A percentile compares a stretch with the other conserved stretches of the same genome.
These are phyloP conservation scores for Bombardia bombarda DNA, from an alignment of 495 filamentous ascomycete species.

Conservation along the genomic window DNA sequence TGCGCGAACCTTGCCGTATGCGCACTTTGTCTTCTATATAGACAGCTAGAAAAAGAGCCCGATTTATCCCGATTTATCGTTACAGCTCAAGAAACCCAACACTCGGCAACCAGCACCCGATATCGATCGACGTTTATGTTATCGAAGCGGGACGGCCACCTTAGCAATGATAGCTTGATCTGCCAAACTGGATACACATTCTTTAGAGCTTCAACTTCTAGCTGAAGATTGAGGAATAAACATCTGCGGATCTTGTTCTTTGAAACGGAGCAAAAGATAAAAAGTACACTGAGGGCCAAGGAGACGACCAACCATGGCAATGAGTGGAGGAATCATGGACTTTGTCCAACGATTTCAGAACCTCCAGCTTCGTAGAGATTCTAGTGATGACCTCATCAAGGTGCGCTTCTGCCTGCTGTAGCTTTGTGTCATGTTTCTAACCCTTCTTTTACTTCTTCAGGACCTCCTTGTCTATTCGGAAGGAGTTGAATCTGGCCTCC, in stretches of 20 bases:
- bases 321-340: conserved; percentile 22
- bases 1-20: no score
- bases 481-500: conserved; percentile 22
- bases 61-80: no score
- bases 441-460: conserved; percentile 19
- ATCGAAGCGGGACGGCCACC: no score
- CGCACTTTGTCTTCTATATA: no score
- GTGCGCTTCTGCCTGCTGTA: conserved; percentile 11
- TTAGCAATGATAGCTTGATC: no score
- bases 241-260: no score
- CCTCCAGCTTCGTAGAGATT: conserved; percentile 26
- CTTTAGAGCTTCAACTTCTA: not conserved
- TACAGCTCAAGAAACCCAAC: no score
- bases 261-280: not conserved
- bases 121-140: no score
- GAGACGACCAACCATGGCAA: conserved; percentile 5
- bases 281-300: not conserved
- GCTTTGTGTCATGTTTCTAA: not conserved
- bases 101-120: no score
- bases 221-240: not conserved
- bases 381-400: conserved; percentile 29
- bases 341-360: conserved; percentile 36
- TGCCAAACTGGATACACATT: not conserved
- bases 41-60: no score
- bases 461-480: conserved; percentile 36